Evolutionary conservation across 176 grass and related monocot genomes (phyloP).

Genomic region (Triticum timopheevii): DNA sequence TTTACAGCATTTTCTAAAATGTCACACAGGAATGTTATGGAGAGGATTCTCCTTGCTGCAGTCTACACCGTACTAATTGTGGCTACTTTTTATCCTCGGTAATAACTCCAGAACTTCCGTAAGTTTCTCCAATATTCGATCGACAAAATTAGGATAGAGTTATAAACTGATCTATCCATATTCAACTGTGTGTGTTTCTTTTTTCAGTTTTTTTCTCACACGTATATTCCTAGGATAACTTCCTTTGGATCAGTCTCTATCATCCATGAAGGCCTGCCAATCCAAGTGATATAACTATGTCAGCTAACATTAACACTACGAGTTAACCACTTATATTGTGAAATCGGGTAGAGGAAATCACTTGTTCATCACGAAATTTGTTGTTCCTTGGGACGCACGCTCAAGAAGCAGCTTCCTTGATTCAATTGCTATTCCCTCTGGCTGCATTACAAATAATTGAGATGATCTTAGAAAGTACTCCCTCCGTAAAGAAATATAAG

Average conservation of each 20-base stretch:
- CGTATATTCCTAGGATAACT: constrained; percentile 75
- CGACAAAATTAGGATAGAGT: not conserved
- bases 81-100: not conserved
- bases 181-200: not conserved
- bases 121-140: constrained; percentile 1
- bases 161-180: not conserved
- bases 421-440: constrained; percentile 70
- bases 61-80: not conserved
- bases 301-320: constrained; percentile 14
- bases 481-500: too few species aligned
- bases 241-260: constrained; percentile 85
- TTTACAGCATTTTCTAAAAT: not conserved
- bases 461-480: not conserved
- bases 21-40: not conserved
- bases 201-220: constrained; percentile 36
- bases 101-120: not conserved
- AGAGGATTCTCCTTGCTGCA: not conserved
- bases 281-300: constrained; percentile 27
- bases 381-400: constrained; percentile 59
- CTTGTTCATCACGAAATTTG: constrained; percentile 69
- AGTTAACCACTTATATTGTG: not conserved
- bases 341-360: constrained; percentile 13
- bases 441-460: constrained; percentile 48
- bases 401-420: constrained; percentile 76
- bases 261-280: constrained; percentile 82